Conservation (phyloP, 2,329 filamentous ascomycete genomes). For the Hirsutella thompsonii region DNA sequence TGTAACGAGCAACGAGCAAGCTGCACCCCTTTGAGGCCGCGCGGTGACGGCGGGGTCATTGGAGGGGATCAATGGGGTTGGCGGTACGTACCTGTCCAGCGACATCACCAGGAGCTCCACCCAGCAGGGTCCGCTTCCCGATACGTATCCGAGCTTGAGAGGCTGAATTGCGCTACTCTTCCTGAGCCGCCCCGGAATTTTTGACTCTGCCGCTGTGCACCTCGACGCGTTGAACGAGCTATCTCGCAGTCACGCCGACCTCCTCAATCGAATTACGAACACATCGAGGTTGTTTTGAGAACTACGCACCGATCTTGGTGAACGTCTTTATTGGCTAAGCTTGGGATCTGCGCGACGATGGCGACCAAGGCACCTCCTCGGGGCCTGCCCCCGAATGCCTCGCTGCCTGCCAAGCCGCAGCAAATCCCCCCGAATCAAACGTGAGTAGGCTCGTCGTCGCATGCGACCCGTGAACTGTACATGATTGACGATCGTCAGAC, state of each 20-base stretch:
- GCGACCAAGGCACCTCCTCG: conserved; percentile 25
- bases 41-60: not conserved
- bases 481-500: conserved; percentile 34
- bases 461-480: not conserved
- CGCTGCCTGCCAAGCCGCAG: conserved; percentile 36
- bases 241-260: not conserved
- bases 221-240: not conserved
- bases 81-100: not conserved
- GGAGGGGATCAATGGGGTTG: not conserved
- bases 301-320: no score
- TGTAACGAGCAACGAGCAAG: not conserved
- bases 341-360: conserved; percentile 13
- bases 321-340: not conserved
- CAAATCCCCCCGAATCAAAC: conserved; percentile 61
- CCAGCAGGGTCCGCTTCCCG: not conserved
- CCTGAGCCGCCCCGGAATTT: not conserved
- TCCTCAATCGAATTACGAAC: no score
- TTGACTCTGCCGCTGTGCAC: not conserved
- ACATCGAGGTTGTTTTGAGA: no score
- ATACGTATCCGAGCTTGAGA: not conserved
- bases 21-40: not conserved
- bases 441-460: conserved; percentile 30
- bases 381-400: conserved; percentile 25
- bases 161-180: not conserved
- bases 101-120: not conserved